These are phyloP conservation scores for Sarcocystis neurona DNA, from an alignment of 169 alveolate genomes.

Conservation along the genomic window DNA sequence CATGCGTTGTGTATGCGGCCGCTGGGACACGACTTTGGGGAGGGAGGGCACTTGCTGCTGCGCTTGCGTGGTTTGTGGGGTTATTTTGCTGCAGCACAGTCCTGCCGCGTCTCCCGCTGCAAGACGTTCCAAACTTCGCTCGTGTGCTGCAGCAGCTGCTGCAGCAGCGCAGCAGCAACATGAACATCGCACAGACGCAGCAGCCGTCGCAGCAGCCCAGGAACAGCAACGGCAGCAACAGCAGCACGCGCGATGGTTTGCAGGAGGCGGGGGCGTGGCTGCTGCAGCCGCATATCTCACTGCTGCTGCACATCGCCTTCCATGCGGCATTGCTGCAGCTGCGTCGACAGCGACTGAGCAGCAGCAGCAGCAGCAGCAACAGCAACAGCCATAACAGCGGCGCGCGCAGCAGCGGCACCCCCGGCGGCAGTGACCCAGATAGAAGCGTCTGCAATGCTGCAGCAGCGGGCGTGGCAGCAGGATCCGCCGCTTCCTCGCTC, in stretches of 20 bases:
- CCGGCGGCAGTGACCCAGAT: background rate
- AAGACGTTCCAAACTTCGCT: constrained; percentile 5
- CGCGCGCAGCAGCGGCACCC: background rate
- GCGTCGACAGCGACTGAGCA: background rate
- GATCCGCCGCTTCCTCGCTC: too few relatives aligned
- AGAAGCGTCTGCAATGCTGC: too few relatives aligned
- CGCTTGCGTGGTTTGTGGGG: background rate
- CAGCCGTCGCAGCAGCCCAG: background rate
- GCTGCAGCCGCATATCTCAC: constrained; percentile 38
- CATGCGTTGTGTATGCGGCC: too few relatives aligned
- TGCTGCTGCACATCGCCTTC: constrained; percentile 30
- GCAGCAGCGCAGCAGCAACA: background rate
- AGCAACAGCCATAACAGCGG: constrained; percentile 1
- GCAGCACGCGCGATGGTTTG: background rate
- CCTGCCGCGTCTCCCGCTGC: constrained; percentile 3
- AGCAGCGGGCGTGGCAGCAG: too few relatives aligned
- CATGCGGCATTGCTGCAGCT: constrained; percentile 18
- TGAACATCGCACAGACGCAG: background rate
- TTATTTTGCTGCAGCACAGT: background rate
- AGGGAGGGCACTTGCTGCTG: background rate
- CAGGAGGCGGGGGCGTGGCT: constrained; percentile 40
- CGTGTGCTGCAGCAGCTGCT: background rate
- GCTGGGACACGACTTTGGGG: too few relatives aligned
- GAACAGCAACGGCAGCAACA: constrained; percentile 30
- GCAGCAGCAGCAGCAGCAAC: background rate